Evolutionary conservation across 257 asterid species (phyloP).

Genomic region (Nicotiana undulata): DNA sequence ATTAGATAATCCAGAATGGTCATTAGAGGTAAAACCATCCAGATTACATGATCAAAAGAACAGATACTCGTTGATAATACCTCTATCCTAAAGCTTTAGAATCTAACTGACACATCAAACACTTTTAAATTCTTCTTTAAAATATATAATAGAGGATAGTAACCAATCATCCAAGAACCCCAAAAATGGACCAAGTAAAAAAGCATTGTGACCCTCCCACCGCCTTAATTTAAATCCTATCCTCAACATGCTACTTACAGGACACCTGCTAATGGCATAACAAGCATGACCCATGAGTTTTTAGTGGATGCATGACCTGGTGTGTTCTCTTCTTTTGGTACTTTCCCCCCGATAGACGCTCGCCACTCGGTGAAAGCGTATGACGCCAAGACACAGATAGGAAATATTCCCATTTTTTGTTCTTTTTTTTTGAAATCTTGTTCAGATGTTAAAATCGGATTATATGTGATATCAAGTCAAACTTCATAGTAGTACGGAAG

Average conservation of each 20-base stretch:
- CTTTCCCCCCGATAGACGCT: not conserved
- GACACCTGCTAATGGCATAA: not conserved
- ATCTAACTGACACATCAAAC: not conserved
- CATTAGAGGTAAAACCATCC: not conserved
- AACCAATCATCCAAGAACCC: not conserved
- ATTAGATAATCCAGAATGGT: conserved; percentile 3
- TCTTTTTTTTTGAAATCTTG: not conserved
- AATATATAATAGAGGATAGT: not conserved
- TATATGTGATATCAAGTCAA: not conserved
- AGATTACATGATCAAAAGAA: not conserved
- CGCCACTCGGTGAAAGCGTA: not conserved
- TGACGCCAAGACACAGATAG: not conserved
- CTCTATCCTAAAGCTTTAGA: conserved; percentile 2
- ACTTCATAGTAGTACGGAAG: not conserved
- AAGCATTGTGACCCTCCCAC: not conserved
- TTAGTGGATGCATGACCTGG: not conserved
- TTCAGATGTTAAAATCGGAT: not conserved
- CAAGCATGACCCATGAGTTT: not conserved
- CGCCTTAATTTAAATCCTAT: not conserved
- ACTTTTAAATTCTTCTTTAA: not conserved
- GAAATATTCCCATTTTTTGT: not conserved
- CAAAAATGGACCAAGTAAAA: not conserved
- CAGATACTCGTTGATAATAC: not conserved
- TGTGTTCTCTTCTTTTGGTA: not conserved
- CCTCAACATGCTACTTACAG: not conserved